phyloP scores from a whole-genome alignment of 2,329 filamentous ascomycete genomes.

The Alternaria arborescens region DNA sequence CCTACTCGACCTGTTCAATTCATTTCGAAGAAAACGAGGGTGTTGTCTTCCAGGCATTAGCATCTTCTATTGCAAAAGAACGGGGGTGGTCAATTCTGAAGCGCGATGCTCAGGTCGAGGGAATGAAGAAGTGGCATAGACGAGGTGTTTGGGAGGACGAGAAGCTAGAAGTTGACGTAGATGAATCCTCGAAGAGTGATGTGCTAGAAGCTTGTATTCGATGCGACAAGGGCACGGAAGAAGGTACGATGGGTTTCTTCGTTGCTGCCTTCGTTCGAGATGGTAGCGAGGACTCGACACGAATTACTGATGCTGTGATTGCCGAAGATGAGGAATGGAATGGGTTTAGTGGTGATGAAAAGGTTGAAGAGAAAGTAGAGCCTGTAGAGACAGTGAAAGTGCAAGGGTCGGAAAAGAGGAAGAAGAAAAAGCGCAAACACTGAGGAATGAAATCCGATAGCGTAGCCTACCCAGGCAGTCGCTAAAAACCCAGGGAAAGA shows the following conservation, averaged over 20 bases:
- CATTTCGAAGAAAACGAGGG: slow-evolving; percentile 88
- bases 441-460: not conserved
- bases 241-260: slow-evolving; percentile 95
- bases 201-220: slow-evolving; percentile 80
- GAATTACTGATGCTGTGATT: not conserved
- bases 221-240: slow-evolving; percentile 79
- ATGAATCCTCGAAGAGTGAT: slow-evolving; percentile 26
- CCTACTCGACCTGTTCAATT: slow-evolving; percentile 93
- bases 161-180: slow-evolving; percentile 53
- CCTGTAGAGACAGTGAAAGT: not conserved
- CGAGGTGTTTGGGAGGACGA: slow-evolving; percentile 56
- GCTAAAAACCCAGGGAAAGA: not conserved
- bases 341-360: slow-evolving; percentile 53
- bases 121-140: slow-evolving; percentile 80
- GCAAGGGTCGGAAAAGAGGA: slow-evolving; percentile 21
- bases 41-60: slow-evolving; percentile 77
- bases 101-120: slow-evolving; percentile 76
- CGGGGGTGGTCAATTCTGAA: slow-evolving; percentile 80
- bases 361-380: slow-evolving; percentile 7
- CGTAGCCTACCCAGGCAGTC: not conserved
- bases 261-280: slow-evolving; percentile 84
- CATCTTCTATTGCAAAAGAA: slow-evolving; percentile 69
- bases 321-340: slow-evolving; percentile 53
- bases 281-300: slow-evolving; percentile 7
- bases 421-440: slow-evolving; percentile 35